Percentiles rank a stretch among this genome's conserved stretches.
Evolutionary conservation across 768 basidiomycete genomes (phyloP).

Genomic region (Pisolithus marmoratus): DNA sequence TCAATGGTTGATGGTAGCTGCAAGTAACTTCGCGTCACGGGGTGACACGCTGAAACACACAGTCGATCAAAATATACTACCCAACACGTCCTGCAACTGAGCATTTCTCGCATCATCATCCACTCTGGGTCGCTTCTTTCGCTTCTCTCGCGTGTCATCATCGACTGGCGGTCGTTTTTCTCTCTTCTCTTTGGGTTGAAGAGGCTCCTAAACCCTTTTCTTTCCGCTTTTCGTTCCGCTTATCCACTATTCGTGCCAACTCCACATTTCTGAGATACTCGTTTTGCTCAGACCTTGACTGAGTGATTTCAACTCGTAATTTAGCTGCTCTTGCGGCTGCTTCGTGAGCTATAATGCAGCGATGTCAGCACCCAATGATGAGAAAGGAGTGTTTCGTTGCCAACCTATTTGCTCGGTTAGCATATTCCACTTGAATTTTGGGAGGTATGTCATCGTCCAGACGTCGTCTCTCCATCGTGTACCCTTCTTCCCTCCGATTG

Average conservation of each 20-base stretch:
- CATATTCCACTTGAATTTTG: slow-evolving; percentile 99
- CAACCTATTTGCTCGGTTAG: slow-evolving; percentile 94
- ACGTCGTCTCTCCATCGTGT: slow-evolving; percentile 92
- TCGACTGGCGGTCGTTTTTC: slow-evolving; percentile 11
- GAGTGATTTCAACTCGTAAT: slow-evolving; percentile 85
- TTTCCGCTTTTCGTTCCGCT: slow-evolving; percentile 64
- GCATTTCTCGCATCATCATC: slow-evolving; percentile 1
- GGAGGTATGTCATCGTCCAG: slow-evolving; percentile 99
- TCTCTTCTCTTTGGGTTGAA: slow-evolving; percentile 18
- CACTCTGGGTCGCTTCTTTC: slow-evolving; percentile 6
- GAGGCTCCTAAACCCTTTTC: slow-evolving; percentile 50
- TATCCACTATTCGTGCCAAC: slow-evolving; percentile 79
- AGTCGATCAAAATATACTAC: slow-evolving; percentile 43
- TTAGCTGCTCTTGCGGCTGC: slow-evolving; percentile 82
- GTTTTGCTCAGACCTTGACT: slow-evolving; percentile 82
- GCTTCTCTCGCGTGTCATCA: slow-evolving; percentile 8
- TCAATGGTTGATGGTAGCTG: no score
- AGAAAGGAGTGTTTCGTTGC: slow-evolving; percentile 28
- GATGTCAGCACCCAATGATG: slow-evolving; percentile 3
- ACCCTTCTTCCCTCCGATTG: slow-evolving; percentile 91
- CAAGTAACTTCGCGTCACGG: no score
- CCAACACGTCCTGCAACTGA: slow-evolving; percentile 40
- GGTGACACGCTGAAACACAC: no score
- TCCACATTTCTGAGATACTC: slow-evolving; percentile 95
- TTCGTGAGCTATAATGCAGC: slow-evolving; percentile 71